A percentile compares a stretch with the other conserved stretches of the same genome.
Conservation (phyloP, 306 rosid genomes). For the Sindora glabra region DNA sequence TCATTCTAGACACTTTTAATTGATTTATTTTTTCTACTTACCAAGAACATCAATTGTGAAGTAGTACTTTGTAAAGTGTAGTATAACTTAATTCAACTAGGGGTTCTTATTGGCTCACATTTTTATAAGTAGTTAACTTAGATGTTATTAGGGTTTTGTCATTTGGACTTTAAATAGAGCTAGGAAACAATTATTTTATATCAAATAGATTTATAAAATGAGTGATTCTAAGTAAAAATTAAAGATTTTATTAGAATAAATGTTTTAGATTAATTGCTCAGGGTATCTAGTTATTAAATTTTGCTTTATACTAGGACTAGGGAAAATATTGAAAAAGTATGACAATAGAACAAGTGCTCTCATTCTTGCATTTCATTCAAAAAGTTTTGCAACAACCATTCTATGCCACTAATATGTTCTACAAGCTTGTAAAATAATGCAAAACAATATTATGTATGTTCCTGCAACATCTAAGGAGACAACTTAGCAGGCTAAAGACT, state of each 20-base stretch:
- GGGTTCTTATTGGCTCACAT: not conserved
- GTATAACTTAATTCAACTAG: not conserved
- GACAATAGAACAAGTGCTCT: constrained; percentile 98
- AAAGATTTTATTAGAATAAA: not conserved
- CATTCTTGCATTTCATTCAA: constrained; percentile 88
- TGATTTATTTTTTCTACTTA: not conserved
- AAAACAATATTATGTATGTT: constrained; percentile 50
- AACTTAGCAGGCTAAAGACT: constrained; percentile 37
- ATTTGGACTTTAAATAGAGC: not conserved
- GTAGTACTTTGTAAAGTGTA: not conserved
- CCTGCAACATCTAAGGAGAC: constrained; percentile 33
- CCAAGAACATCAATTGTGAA: not conserved
- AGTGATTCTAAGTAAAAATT: not conserved
- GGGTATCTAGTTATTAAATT: not conserved
- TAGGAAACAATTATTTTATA: not conserved
- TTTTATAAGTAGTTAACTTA: not conserved
- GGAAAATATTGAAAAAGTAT: constrained; percentile 86
- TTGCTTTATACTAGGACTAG: constrained; percentile 57
- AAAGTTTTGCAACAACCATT: constrained; percentile 92
- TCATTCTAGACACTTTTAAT: not conserved
- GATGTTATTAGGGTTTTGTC: not conserved
- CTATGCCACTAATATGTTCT: constrained; percentile 83
- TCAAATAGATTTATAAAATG: not conserved
- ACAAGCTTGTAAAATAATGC: constrained; percentile 93
- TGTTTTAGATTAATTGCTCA: not conserved